These are phyloP conservation scores for Hawksworthiomyces lignivorus DNA, from an alignment of 2,329 filamentous ascomycete genomes.

Conservation along the genomic window DNA sequence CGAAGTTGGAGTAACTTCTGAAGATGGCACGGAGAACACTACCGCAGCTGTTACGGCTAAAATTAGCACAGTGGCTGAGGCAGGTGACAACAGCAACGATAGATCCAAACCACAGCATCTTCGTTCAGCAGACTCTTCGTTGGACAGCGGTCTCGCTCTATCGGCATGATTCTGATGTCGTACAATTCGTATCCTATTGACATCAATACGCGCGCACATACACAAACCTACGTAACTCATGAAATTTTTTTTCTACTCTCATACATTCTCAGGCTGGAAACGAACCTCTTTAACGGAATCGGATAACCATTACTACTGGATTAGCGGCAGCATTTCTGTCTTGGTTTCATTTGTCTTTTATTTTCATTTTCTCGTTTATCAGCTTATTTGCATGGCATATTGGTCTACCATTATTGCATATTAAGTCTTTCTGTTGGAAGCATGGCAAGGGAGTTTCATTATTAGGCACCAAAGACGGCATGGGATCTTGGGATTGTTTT, in stretches of 20 bases:
- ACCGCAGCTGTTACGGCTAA: not conserved
- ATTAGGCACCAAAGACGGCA: no score
- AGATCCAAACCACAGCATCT: constrained; percentile 3
- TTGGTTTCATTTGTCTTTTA: not conserved
- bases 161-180: constrained; percentile 6
- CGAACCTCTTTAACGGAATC: not conserved
- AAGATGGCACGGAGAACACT: constrained; percentile 16
- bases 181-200: not conserved
- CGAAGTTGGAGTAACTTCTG: constrained; percentile 17
- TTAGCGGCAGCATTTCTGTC: not conserved
- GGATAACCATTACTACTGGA: no score
- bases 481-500: no score
- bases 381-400: not conserved
- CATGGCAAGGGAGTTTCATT: not conserved
- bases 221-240: not conserved
- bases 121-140: constrained; percentile 16
- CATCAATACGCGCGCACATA: no score
- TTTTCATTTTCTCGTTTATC: not conserved
- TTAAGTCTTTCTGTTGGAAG: constrained; percentile 3
- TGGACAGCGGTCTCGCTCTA: constrained; percentile 22
- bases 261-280: not conserved
- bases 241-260: not conserved
- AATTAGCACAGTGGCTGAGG: not conserved
- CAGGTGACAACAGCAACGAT: not conserved
- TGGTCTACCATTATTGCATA: constrained; percentile 4